These are phyloP conservation scores for Kodamaea fukazawae DNA, from an alignment of 805 yeast genomes.

Conservation along the genomic window DNA sequence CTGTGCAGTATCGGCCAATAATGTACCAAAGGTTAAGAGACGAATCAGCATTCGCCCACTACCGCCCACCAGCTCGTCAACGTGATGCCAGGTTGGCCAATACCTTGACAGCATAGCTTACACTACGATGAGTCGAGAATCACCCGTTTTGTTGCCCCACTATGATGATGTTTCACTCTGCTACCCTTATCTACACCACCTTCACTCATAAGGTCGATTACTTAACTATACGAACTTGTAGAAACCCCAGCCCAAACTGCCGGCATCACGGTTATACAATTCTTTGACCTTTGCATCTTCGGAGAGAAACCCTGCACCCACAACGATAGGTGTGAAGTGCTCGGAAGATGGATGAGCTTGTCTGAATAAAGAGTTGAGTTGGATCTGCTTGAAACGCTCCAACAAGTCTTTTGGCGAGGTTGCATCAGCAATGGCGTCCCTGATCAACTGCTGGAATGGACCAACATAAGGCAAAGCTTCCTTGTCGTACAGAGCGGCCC, in stretches of 20 bases:
- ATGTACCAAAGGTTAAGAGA: too few species aligned
- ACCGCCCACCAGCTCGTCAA: too few species aligned
- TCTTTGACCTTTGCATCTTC: slow-evolving; percentile 31
- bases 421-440: slow-evolving; percentile 30
- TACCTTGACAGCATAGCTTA: too few species aligned
- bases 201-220: too few species aligned
- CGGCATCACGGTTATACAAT: slow-evolving; percentile 42
- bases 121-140: too few species aligned
- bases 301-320: slow-evolving; percentile 54
- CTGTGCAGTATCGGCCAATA: too few species aligned
- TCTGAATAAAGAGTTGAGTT: slow-evolving; percentile 31
- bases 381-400: slow-evolving; percentile 35
- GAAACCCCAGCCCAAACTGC: slow-evolving; percentile 68
- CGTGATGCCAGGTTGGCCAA: too few species aligned
- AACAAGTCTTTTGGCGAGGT: slow-evolving; percentile 29
- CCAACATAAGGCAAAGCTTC: slow-evolving; percentile 45
- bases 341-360: slow-evolving; percentile 75
- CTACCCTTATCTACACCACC: too few species aligned
- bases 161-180: too few species aligned
- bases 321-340: slow-evolving; percentile 67
- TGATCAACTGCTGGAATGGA: slow-evolving; percentile 50
- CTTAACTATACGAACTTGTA: slow-evolving; percentile 39
- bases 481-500: slow-evolving; percentile 15
- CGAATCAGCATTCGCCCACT: too few species aligned
- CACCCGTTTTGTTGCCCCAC: too few species aligned